Percentiles rank a stretch among this genome's conserved stretches.
Evolutionary conservation across 2,329 filamentous ascomycete species (phyloP).

Genomic region (Teratosphaeria nubilosa): DNA sequence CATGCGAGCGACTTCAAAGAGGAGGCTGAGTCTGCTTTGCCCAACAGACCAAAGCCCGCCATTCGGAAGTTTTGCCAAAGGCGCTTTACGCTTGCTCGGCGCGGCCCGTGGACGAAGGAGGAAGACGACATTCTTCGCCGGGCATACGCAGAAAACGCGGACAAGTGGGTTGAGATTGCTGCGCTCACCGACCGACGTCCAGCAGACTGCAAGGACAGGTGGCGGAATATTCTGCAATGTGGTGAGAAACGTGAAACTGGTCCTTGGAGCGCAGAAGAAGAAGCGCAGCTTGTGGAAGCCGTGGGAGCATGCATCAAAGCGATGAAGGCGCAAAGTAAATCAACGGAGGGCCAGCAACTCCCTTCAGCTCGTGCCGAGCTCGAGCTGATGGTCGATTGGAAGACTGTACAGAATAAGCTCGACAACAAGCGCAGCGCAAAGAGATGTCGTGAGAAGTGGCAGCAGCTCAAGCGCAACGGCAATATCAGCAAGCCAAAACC

Average conservation of each 20-base stretch:
- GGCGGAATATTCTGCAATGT: constrained; percentile 56
- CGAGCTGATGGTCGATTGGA: constrained; percentile 54
- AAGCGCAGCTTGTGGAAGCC: constrained; percentile 41
- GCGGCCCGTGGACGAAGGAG: constrained; percentile 49
- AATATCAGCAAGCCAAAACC: constrained; percentile 6
- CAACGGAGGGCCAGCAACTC: constrained; percentile 12
- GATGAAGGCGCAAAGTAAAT: constrained; percentile 28
- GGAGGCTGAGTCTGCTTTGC: constrained; percentile 19
- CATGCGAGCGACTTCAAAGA: constrained; percentile 24
- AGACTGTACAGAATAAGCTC: constrained; percentile 53
- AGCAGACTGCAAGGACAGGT: constrained; percentile 59
- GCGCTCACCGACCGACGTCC: constrained; percentile 53
- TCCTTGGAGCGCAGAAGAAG: constrained; percentile 53
- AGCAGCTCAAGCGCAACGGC: constrained; percentile 30
- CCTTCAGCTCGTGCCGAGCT: constrained; percentile 32
- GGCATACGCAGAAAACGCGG: constrained; percentile 39
- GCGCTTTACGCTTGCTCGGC: constrained; percentile 54
- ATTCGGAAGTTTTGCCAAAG: constrained; percentile 43
- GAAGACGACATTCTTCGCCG: constrained; percentile 46
- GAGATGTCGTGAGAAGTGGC: constrained; percentile 62
- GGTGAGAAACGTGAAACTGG: constrained; percentile 43
- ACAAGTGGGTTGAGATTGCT: constrained; percentile 54
- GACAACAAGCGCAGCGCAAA: constrained; percentile 51
- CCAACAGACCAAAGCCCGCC: constrained; percentile 24
- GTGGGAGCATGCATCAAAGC: constrained; percentile 45